phyloP scores from a whole-genome alignment of 2,329 filamentous ascomycete species.

The Cryphonectria radicalis region DNA sequence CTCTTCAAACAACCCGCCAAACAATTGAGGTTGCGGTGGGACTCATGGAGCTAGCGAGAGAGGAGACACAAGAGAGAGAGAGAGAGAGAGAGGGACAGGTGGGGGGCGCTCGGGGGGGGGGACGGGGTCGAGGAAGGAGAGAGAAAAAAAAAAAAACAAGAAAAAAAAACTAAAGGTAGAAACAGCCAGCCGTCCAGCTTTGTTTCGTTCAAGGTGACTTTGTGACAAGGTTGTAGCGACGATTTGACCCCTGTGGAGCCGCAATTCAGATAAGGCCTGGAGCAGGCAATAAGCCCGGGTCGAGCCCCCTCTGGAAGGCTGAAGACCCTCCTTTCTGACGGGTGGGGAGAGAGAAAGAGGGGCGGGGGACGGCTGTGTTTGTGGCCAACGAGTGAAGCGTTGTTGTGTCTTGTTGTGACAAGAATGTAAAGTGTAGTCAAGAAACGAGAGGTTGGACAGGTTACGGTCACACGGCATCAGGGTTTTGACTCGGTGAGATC shows the following conservation, averaged over 20 bases:
- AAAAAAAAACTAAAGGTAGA: not conserved
- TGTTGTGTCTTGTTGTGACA: not conserved
- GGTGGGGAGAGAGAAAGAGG: not conserved
- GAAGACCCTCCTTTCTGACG: not conserved
- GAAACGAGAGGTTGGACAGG: not conserved
- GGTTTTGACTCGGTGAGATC: not conserved
- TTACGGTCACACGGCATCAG: conserved; percentile 1
- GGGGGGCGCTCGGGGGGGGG: not conserved
- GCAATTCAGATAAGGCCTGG: conserved; percentile 25
- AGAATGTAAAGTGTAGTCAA: not conserved
- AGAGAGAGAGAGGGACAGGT: not conserved
- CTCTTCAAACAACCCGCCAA: conserved; percentile 10
- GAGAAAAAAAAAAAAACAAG: not conserved
- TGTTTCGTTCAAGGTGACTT: conserved; percentile 8
- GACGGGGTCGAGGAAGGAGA: not conserved
- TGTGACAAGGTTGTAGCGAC: conserved; percentile 16
- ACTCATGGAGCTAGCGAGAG: conserved; percentile 7
- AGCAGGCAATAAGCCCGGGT: conserved; percentile 26
- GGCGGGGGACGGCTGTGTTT: not conserved
- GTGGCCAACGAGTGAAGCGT: not conserved
- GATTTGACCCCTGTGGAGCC: conserved; percentile 27
- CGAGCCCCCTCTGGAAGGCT: conserved; percentile 1
- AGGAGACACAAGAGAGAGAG: not conserved
- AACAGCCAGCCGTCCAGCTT: conserved; percentile 15
- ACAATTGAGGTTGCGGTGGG: conserved; percentile 4